phyloP scores from a whole-genome alignment of 148 eudicot genomes.

The Rhododendron williamsianum region DNA sequence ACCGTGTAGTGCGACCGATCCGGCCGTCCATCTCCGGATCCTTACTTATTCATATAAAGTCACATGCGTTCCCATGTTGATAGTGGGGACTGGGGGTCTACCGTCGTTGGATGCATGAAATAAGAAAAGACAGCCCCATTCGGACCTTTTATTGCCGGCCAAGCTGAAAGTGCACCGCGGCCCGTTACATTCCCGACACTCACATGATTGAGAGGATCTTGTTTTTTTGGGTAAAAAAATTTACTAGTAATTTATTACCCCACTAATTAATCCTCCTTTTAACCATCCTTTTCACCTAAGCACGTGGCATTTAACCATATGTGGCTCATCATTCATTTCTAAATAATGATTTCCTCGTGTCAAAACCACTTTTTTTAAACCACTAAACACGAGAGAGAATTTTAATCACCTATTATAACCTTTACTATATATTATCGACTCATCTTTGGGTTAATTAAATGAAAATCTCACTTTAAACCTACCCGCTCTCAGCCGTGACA shows the following conservation, averaged over 20 bases:
- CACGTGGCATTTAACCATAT: background rate
- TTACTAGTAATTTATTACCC: background rate
- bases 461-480: background rate
- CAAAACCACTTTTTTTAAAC: background rate
- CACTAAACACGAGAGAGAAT: background rate
- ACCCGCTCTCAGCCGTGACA: background rate
- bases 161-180: background rate
- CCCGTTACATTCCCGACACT: background rate
- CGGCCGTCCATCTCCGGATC: no score
- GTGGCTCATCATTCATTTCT: background rate
- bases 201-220: background rate
- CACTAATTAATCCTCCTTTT: background rate
- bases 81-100: background rate
- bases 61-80: background rate
- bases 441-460: background rate
- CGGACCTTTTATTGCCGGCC: background rate
- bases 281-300: background rate
- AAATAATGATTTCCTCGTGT: background rate
- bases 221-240: background rate
- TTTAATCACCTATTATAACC: background rate
- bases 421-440: background rate
- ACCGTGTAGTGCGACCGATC: no score
- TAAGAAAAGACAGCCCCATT: background rate
- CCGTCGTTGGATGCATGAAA: background rate
- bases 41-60: background rate